phyloP scores from a whole-genome alignment of 1,284 basidiomycete species.

The Peniophora sp. region DNA sequence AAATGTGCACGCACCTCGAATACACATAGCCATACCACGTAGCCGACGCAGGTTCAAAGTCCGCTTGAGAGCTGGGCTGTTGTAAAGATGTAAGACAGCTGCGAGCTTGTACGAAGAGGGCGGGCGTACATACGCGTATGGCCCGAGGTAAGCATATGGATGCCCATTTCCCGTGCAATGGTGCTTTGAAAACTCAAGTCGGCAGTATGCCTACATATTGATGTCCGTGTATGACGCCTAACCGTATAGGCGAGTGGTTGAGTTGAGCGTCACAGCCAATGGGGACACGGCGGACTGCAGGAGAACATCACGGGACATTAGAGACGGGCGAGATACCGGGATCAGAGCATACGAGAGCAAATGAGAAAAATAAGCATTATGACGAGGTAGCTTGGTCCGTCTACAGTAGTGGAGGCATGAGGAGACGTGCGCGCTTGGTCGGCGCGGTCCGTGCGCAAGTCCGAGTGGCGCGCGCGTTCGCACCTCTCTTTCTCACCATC shows the following conservation, averaged over 20 bases:
- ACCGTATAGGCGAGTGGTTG: slow-evolving; percentile 83
- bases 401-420: not conserved
- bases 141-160: slow-evolving; percentile 90
- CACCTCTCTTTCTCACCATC: no score
- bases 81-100: slow-evolving; percentile 21
- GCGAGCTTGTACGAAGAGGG: not conserved
- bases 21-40: slow-evolving; percentile 83
- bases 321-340: not conserved
- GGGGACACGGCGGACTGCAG: slow-evolving; percentile 57
- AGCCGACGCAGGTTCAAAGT: slow-evolving; percentile 92
- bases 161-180: slow-evolving; percentile 92
- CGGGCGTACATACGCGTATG: slow-evolving; percentile 82
- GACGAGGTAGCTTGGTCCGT: no score
- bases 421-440: not conserved
- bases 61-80: slow-evolving; percentile 91
- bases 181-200: slow-evolving; percentile 85
- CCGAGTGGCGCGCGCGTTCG: not conserved
- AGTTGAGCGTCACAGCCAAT: slow-evolving; percentile 73
- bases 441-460: not conserved
- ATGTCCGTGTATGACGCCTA: slow-evolving; percentile 93
- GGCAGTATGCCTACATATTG: slow-evolving; percentile 89
- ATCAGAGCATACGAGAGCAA: slow-evolving; percentile 90
- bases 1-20: slow-evolving; percentile 42
- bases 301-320: not conserved
- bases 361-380: slow-evolving; percentile 83